Percentiles rank a stretch among this genome's conserved stretches.
phyloP scores from a whole-genome alignment of 2,329 filamentous ascomycete species.

The Herpotrichia juniperi region DNA sequence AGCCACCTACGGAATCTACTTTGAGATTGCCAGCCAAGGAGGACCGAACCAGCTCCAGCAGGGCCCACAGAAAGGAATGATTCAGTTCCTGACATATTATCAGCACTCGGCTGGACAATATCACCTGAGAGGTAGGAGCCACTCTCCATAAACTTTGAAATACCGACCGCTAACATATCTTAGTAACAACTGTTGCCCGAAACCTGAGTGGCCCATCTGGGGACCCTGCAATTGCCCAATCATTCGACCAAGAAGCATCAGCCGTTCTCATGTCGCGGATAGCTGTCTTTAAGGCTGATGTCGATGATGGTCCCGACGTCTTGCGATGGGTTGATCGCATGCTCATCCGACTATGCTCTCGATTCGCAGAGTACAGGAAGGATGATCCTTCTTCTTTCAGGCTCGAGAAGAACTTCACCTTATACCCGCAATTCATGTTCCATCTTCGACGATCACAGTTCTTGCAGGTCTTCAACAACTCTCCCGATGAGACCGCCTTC shows the following conservation, averaged over 20 bases:
- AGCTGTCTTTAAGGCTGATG: conserved; percentile 97
- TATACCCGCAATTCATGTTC: conserved; percentile 99
- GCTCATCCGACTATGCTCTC: conserved; percentile 94
- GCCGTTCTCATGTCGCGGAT: conserved; percentile 99
- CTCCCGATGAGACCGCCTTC: conserved; percentile 98
- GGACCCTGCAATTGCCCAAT: conserved; percentile 92
- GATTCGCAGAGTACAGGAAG: conserved; percentile 97
- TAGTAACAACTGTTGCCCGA: conserved; percentile 87
- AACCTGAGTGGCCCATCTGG: conserved; percentile 92
- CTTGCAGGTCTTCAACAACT: conserved; percentile 99
- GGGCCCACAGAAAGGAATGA: conserved; percentile 88
- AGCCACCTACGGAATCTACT: conserved; percentile 94
- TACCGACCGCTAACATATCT: conserved; percentile 19
- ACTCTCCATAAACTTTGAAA: too few relatives aligned
- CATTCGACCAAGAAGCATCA: conserved; percentile 97
- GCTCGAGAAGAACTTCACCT: conserved; percentile 94
- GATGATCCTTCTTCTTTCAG: conserved; percentile 96
- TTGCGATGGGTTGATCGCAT: conserved; percentile 98
- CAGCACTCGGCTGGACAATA: conserved; percentile 97
- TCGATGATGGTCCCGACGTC: conserved; percentile 98
- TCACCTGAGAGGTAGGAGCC: conserved; percentile 72
- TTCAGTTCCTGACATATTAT: conserved; percentile 98
- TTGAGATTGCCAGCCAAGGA: conserved; percentile 94
- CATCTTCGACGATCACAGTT: conserved; percentile 96
- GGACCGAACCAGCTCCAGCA: conserved; percentile 85